Conservation (phyloP, 495 filamentous ascomycete species). For the Aspergillus hancockii region DNA sequence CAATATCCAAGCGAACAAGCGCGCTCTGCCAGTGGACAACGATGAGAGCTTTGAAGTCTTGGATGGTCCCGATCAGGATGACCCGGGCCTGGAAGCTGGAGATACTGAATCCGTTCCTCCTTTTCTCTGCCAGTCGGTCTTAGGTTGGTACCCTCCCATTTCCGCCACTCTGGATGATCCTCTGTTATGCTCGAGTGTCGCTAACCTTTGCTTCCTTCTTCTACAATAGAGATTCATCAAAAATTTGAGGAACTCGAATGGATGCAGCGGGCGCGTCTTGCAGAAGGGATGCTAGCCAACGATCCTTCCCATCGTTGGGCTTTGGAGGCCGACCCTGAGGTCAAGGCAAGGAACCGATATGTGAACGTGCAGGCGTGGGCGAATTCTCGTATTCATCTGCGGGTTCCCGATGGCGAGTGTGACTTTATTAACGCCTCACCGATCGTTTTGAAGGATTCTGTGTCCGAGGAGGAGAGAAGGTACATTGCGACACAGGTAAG, state of each 20-base stretch:
- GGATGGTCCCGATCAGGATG: constrained; percentile 33
- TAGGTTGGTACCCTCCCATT: constrained; percentile 35
- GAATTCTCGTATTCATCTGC: constrained; percentile 80
- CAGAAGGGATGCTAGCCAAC: constrained; percentile 36
- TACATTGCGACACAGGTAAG: constrained; percentile 71
- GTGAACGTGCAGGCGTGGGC: constrained; percentile 83
- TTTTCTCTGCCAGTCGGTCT: constrained; percentile 43
- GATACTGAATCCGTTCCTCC: constrained; percentile 43
- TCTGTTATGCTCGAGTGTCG: constrained; percentile 8
- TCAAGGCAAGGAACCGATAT: constrained; percentile 73
- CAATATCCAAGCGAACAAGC: constrained; percentile 43
- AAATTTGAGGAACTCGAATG: constrained; percentile 53
- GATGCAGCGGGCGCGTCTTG: constrained; percentile 42
- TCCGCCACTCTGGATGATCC: not conserved
- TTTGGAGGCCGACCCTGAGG: constrained; percentile 50
- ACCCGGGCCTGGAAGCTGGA: constrained; percentile 34
- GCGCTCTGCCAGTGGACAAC: constrained; percentile 38
- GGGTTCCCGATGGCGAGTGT: constrained; percentile 73
- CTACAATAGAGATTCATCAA: constrained; percentile 40
- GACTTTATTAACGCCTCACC: constrained; percentile 98
- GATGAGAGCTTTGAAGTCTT: constrained; percentile 35
- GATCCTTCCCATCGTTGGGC: constrained; percentile 49
- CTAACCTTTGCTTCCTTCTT: not conserved
- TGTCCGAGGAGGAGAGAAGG: constrained; percentile 48
- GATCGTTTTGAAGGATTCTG: constrained; percentile 64